Base-by-base conservation (phyloP, 805 yeast species). In the Kazachstania bromeliacearum region DNA sequence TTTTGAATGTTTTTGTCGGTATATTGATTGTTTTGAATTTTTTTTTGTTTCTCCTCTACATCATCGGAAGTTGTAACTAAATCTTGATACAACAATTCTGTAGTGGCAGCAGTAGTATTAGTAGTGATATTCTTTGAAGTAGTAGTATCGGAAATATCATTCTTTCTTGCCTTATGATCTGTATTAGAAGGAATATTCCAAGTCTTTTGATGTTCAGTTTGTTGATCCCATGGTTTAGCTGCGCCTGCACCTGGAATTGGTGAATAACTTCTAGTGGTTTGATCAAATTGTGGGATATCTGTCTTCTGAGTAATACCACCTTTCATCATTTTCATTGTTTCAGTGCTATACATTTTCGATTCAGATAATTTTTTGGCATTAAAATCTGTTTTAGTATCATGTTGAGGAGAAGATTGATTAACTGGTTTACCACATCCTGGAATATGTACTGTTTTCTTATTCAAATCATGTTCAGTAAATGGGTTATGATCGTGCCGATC, bases 371-470 rank as follows among this genome's bases (percentile, higher is more conserved):
- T 36, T 36, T 34, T 36, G 4, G n/a, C 12, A 21, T 21, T 28
- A 3, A 27, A 14, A 3, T 13, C 15, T 7, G 24, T 31, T 19
- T 31, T 22, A 20, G 34, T 13, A 17, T 12, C 4, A n/a, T 9
- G 15, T 12, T 26, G 8, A 9, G 8, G 15, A 26, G 9, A 13
- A 17, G 29, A 12, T 26, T 26, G 15, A 17, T 26, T 12, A 12
- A 22, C 25, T 22, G 31, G 37, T 13, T 10, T 18, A n/a, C 44
- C 44, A 40, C 44, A 41, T n/a, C 44, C 44, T 20, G 46, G 46
- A 28, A 41, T 35, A 12, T 35, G 37, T 5, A 28, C 34, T 8
- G 20, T 20, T 12, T 22, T 22, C 25, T 22, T 22, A 8, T 22
- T 22, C 25, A n/a, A n/a, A n/a, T n/a, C n/a, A n/a, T n/a, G n/a